These are phyloP conservation scores for Trypanosoma avium DNA, from an alignment of 208 protist genomes.

Conservation along the genomic window DNA sequence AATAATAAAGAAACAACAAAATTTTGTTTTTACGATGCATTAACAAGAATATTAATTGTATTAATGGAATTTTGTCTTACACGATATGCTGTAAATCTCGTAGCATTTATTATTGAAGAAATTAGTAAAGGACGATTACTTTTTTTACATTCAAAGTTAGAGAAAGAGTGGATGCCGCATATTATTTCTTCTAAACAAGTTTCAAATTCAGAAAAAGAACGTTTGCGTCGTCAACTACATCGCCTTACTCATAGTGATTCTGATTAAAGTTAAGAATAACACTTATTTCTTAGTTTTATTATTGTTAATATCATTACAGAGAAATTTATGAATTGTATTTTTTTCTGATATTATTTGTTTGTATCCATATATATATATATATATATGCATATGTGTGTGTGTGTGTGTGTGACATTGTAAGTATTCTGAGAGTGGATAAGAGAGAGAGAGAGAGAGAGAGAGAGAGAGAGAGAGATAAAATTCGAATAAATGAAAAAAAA, in stretches of 20 bases:
- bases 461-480: too few species aligned
- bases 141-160: constrained; percentile 42
- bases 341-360: too few species aligned
- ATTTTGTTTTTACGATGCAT: constrained; percentile 50
- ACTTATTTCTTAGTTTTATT: constrained; percentile 6
- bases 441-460: too few species aligned
- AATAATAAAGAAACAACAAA: background rate
- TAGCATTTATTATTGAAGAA: constrained; percentile 86
- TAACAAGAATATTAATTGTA: constrained; percentile 64
- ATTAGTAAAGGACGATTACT: constrained; percentile 54
- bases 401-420: too few species aligned
- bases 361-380: too few species aligned
- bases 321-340: background rate
- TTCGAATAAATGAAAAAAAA: too few species aligned
- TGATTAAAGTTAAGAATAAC: constrained; percentile 30
- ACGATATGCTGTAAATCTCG: constrained; percentile 60
- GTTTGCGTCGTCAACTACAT: constrained; percentile 49
- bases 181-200: constrained; percentile 41
- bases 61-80: constrained; percentile 67
- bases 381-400: too few species aligned
- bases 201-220: constrained; percentile 55
- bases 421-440: too few species aligned
- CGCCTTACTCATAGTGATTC: constrained; percentile 83
- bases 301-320: too few species aligned
- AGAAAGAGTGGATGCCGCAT: constrained; percentile 47